Percentiles rank a stretch among this genome's conserved stretches.
phyloP scores from a whole-genome alignment of 2,329 filamentous ascomycete genomes.

The Pseudonectria foliicola region DNA sequence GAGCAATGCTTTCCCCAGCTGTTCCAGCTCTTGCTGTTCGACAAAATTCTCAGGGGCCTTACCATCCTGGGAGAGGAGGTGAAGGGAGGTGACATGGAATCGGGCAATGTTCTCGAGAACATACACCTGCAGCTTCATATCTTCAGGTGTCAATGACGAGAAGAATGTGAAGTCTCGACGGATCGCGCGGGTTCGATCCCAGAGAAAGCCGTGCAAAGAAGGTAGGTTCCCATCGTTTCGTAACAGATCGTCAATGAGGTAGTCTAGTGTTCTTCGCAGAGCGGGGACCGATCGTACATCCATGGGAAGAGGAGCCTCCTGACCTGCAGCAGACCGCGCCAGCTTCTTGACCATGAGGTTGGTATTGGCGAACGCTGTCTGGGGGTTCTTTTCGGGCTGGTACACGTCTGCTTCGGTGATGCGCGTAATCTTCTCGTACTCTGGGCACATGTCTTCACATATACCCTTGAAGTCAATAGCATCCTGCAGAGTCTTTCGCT shows the following conservation, averaged over 20 bases:
- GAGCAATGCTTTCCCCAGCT: constrained; percentile 57
- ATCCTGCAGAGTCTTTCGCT: constrained; percentile 53
- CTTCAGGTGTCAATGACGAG: constrained; percentile 49
- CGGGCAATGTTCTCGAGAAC: constrained; percentile 59
- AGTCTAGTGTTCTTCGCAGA: constrained; percentile 54
- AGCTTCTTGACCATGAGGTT: constrained; percentile 59
- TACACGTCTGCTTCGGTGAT: constrained; percentile 56
- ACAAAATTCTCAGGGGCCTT: constrained; percentile 54
- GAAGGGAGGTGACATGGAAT: constrained; percentile 59
- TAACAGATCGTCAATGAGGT: constrained; percentile 54
- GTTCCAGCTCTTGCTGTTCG: constrained; percentile 61
- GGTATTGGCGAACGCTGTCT: constrained; percentile 39
- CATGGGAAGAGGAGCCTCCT: constrained; percentile 60
- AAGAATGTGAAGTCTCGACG: constrained; percentile 64
- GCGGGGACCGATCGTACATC: constrained; percentile 57
- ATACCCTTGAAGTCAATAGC: constrained; percentile 62
- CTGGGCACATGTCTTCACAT: constrained; percentile 63
- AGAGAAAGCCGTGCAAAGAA: constrained; percentile 54
- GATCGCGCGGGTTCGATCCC: constrained; percentile 62
- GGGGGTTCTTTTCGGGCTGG: constrained; percentile 44
- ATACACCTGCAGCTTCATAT: constrained; percentile 53
- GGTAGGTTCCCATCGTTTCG: constrained; percentile 48
- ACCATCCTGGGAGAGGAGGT: constrained; percentile 52
- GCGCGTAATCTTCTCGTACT: constrained; percentile 56
- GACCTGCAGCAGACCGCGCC: constrained; percentile 60